Conservation (phyloP, 2,329 filamentous ascomycete genomes). For the Madurella fahalii region DNA sequence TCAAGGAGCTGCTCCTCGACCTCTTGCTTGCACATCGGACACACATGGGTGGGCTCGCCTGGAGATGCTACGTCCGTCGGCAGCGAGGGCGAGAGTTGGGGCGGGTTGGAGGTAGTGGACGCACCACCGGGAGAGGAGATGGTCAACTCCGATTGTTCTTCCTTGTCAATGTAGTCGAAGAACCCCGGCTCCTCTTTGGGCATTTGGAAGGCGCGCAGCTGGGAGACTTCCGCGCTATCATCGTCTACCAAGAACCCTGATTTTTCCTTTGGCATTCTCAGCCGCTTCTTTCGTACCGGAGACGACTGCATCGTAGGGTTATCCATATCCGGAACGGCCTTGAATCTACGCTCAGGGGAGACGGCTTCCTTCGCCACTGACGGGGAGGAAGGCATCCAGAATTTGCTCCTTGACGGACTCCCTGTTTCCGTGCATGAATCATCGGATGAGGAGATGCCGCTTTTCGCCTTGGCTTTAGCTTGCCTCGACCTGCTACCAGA, state of each 20-base stretch:
- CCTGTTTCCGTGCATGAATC: background rate
- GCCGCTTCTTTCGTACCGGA: slow-evolving; percentile 6
- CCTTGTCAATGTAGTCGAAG: background rate
- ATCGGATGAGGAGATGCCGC: background rate
- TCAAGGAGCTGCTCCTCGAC: slow-evolving; percentile 55
- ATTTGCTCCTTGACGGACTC: background rate
- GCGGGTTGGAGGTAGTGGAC: background rate
- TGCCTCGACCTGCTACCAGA: background rate
- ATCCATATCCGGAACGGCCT: background rate
- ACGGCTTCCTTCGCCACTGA: background rate
- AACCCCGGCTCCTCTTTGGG: slow-evolving; percentile 9
- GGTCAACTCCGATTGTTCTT: background rate
- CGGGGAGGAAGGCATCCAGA: background rate
- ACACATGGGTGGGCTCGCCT: slow-evolving; percentile 36
- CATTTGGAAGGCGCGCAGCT: slow-evolving; percentile 10
- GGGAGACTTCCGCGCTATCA: slow-evolving; percentile 5
- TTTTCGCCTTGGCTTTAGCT: background rate
- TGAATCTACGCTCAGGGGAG: slow-evolving; percentile 7
- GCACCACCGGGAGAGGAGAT: background rate
- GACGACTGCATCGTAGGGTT: background rate
- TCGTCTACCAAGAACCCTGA: background rate
- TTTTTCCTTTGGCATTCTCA: slow-evolving; percentile 3
- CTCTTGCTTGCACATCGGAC: slow-evolving; percentile 62
- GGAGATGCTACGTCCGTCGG: slow-evolving; percentile 8
- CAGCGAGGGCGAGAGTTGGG: slow-evolving; percentile 7